These are phyloP conservation scores for Anisodus acutangulus DNA, from an alignment of 257 asterid genomes.

Conservation along the genomic window DNA sequence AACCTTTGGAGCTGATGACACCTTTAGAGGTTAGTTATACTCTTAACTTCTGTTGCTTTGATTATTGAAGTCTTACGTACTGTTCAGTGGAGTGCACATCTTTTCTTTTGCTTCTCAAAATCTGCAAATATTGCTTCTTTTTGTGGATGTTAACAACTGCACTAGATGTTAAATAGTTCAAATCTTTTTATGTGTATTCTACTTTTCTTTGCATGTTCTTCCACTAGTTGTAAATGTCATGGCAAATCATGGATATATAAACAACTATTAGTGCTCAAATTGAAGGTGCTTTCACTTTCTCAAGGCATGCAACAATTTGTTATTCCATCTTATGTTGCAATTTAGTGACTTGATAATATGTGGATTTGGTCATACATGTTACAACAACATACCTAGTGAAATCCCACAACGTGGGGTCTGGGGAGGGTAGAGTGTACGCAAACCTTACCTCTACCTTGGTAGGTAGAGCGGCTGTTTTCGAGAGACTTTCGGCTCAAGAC, in stretches of 20 bases:
- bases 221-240: constrained; percentile 92
- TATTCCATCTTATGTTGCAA: constrained; percentile 50
- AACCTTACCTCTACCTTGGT: no score
- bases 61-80: constrained; percentile 29
- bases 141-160: constrained; percentile 52
- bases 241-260: constrained; percentile 80
- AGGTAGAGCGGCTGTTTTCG: no score
- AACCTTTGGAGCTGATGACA: constrained; percentile 94
- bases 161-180: constrained; percentile 45
- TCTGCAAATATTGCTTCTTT: constrained; percentile 39
- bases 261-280: constrained; percentile 78
- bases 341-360: constrained; percentile 46
- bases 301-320: constrained; percentile 85
- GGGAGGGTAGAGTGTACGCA: no score
- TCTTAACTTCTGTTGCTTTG: constrained; percentile 34
- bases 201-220: constrained; percentile 85
- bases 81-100: constrained; percentile 29
- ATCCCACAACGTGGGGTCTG: no score
- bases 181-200: constrained; percentile 59
- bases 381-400: no score
- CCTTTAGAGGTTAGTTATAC: constrained; percentile 82
- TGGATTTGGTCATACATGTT: constrained; percentile 35
- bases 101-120: constrained; percentile 41
- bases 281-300: constrained; percentile 88
- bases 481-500: no score